phyloP scores from a whole-genome alignment of 768 basidiomycete species.

The Dioszegia aurantiaca region DNA sequence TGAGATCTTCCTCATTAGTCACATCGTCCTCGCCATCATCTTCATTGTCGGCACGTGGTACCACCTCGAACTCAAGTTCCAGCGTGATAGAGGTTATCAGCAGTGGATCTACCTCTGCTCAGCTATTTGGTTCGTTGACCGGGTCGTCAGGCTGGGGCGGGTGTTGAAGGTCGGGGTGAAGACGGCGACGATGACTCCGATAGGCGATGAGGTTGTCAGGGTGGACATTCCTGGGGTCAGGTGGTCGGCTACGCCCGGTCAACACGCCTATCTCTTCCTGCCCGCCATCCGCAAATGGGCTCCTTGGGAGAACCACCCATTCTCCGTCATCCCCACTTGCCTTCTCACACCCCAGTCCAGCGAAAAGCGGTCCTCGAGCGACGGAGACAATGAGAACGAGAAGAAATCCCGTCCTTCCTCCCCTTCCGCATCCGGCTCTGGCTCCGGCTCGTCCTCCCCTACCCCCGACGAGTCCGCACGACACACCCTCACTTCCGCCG shows the following conservation, averaged over 20 bases:
- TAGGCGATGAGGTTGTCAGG: slow-evolving; percentile 11
- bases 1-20: slow-evolving; percentile 22
- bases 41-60: slow-evolving; percentile 16
- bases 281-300: slow-evolving; percentile 10
- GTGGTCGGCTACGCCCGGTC: slow-evolving; percentile 7
- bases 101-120: slow-evolving; percentile 17
- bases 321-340: slow-evolving; percentile 14
- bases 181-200: slow-evolving; percentile 4
- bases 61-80: slow-evolving; percentile 15
- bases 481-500: not conserved
- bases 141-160: slow-evolving; percentile 9
- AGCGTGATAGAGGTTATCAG: slow-evolving; percentile 17
- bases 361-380: not conserved
- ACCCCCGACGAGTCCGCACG: too few relatives aligned
- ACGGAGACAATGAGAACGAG: not conserved
- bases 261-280: slow-evolving; percentile 15
- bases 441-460: not conserved
- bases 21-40: slow-evolving; percentile 19
- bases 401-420: not conserved
- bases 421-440: not conserved
- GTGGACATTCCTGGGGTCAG: slow-evolving; percentile 16
- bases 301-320: slow-evolving; percentile 20
- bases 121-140: slow-evolving; percentile 20
- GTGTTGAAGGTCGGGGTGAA: slow-evolving; percentile 1
- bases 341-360: not conserved